Evolutionary conservation across 768 basidiomycete species (phyloP).

Genomic region (Crepidotus variabilis): DNA sequence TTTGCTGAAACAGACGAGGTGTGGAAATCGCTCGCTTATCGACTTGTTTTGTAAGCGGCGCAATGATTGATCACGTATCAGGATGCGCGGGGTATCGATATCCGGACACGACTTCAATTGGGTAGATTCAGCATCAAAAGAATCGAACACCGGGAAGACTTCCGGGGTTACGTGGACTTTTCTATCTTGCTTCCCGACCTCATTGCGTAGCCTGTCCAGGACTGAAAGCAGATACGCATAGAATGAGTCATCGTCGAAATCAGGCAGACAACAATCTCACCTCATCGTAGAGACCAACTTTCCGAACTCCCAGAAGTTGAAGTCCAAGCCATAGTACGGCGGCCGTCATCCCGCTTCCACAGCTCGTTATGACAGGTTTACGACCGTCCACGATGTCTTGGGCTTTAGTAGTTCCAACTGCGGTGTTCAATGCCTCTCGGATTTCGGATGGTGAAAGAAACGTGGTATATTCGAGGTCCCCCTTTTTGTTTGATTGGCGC

Average conservation of each 20-base stretch:
- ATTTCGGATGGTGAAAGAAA: slow-evolving; percentile 58
- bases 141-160: background rate
- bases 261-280: slow-evolving; percentile 36
- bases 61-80: background rate
- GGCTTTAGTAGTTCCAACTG: slow-evolving; percentile 55
- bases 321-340: slow-evolving; percentile 92
- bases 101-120: background rate
- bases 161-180: slow-evolving; percentile 29
- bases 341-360: slow-evolving; percentile 99
- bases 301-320: slow-evolving; percentile 58
- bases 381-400: slow-evolving; percentile 59
- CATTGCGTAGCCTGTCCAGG: slow-evolving; percentile 93
- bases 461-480: slow-evolving; percentile 47
- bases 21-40: no score
- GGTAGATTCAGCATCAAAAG: background rate
- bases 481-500: slow-evolving; percentile 34
- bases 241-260: slow-evolving; percentile 1
- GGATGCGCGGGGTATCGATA: background rate
- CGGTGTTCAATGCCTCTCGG: slow-evolving; percentile 52
- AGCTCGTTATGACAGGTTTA: slow-evolving; percentile 65
- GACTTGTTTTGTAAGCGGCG: no score
- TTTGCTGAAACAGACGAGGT: no score
- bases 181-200: slow-evolving; percentile 71
- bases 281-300: slow-evolving; percentile 88
- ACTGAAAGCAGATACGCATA: slow-evolving; percentile 39